Evolutionary conservation across 345 rosid genomes (phyloP).

Genomic region (Hypericum androsaemum): DNA sequence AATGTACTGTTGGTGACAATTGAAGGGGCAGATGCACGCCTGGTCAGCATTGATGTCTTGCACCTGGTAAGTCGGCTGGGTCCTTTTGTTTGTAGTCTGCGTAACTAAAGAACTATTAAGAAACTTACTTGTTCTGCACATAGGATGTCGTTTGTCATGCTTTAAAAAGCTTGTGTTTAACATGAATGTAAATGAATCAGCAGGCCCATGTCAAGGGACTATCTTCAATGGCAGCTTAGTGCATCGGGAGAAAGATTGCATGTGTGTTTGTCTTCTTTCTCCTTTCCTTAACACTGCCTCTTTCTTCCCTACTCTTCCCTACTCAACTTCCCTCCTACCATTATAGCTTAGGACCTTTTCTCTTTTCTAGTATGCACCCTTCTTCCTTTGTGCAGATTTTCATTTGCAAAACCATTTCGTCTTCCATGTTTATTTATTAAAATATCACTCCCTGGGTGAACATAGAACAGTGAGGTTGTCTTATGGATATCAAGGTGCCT

Average conservation of each 20-base stretch:
- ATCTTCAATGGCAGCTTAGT: constrained; percentile 98
- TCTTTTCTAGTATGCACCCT: constrained; percentile 19
- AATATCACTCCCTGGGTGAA: no score
- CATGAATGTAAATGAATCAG: constrained; percentile 94
- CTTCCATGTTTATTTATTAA: no score
- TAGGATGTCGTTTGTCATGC: constrained; percentile 72
- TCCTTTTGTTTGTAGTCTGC: constrained; percentile 18
- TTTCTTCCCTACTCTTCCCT: constrained; percentile 75
- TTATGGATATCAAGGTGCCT: no score
- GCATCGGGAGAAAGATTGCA: constrained; percentile 96
- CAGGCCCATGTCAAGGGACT: constrained; percentile 99
- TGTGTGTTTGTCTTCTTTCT: constrained; percentile 99
- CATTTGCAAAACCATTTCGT: constrained; percentile 9
- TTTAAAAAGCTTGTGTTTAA: constrained; percentile 63
- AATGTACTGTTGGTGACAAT: constrained; percentile 87
- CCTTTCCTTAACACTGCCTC: constrained; percentile 92
- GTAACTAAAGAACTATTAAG: constrained; percentile 31
- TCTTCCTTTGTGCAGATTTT: constrained; percentile 24
- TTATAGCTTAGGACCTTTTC: constrained; percentile 26
- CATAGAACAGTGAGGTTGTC: no score
- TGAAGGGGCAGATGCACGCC: constrained; percentile 92
- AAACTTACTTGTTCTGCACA: constrained; percentile 32
- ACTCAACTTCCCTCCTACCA: constrained; percentile 57
- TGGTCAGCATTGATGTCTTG: constrained; percentile 95
- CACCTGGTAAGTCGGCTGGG: constrained; percentile 67